These are phyloP conservation scores for Vitis labrusca DNA, from an alignment of 164 flowering plant genomes.

Conservation along the genomic window DNA sequence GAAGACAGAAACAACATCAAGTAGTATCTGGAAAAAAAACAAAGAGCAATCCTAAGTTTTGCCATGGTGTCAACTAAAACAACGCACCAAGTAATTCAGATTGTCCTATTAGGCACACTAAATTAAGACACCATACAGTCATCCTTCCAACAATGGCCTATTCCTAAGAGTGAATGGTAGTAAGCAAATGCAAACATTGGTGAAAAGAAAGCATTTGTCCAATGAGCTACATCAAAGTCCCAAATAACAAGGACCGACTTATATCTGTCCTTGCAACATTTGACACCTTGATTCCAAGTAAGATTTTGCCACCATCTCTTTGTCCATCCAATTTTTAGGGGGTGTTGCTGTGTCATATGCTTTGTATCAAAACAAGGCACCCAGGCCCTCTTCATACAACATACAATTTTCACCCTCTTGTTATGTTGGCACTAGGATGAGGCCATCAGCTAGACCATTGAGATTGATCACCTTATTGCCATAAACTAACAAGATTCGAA, in stretches of 20 bases:
- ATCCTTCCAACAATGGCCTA: background rate
- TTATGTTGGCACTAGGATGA: background rate
- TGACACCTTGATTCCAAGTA: background rate
- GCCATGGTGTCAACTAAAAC: background rate
- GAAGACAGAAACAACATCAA: constrained; percentile 66
- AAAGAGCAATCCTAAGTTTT: background rate
- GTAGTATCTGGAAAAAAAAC: constrained; percentile 53
- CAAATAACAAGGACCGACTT: background rate
- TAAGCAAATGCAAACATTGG: background rate
- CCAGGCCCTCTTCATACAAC: background rate
- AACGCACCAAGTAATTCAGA: background rate
- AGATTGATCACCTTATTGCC: background rate
- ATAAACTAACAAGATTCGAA: background rate
- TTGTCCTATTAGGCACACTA: background rate
- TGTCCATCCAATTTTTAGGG: background rate
- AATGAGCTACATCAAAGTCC: background rate
- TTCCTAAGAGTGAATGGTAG: background rate
- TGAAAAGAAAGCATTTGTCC: background rate
- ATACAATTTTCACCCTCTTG: background rate
- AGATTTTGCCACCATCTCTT: background rate
- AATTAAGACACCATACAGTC: background rate
- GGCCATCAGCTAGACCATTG: background rate
- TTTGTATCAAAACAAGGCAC: background rate
- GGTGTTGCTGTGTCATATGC: background rate
- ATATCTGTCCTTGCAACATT: background rate